These are phyloP conservation scores for Knoxdaviesia proteae DNA, from an alignment of 2,329 filamentous ascomycete genomes.

Conservation along the genomic window DNA sequence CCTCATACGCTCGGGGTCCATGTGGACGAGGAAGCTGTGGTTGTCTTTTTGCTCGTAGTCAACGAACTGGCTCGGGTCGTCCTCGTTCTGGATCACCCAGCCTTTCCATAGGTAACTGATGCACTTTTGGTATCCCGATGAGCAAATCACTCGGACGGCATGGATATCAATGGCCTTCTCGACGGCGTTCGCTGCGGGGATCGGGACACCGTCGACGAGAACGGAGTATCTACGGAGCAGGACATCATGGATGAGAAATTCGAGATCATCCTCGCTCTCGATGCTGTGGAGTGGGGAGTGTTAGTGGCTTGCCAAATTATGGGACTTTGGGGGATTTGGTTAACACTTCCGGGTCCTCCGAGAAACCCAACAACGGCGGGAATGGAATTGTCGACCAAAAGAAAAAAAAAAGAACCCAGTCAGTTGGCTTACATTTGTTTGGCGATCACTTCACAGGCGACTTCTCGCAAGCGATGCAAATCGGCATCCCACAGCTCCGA, in stretches of 20 bases:
- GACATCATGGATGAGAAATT: conserved; percentile 60
- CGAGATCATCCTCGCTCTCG: conserved; percentile 59
- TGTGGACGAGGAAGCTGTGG: conserved; percentile 55
- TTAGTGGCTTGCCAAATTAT: not conserved
- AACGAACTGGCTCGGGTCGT: conserved; percentile 75
- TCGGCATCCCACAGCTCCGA: conserved; percentile 85
- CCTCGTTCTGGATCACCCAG: conserved; percentile 82
- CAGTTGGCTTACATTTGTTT: conserved; percentile 39
- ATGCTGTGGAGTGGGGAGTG: conserved; percentile 31
- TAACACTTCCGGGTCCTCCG: not conserved
- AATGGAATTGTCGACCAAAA: not conserved
- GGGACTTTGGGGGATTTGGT: not conserved
- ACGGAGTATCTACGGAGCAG: conserved; percentile 80
- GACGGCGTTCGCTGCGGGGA: conserved; percentile 65
- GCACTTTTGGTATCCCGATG: conserved; percentile 89
- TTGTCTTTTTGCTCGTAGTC: conserved; percentile 71
- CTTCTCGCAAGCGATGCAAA: conserved; percentile 56
- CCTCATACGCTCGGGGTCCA: conserved; percentile 87
- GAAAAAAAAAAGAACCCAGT: not conserved
- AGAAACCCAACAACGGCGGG: too few species aligned
- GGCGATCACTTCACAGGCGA: conserved; percentile 78
- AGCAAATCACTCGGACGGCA: conserved; percentile 70
- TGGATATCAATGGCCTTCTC: conserved; percentile 90
- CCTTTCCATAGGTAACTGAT: conserved; percentile 84
- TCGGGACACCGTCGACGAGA: conserved; percentile 48